A percentile compares a stretch with the other conserved stretches of the same genome.
Evolutionary conservation across 306 rosid species (phyloP).

Genomic region (Medicago truncatula): DNA sequence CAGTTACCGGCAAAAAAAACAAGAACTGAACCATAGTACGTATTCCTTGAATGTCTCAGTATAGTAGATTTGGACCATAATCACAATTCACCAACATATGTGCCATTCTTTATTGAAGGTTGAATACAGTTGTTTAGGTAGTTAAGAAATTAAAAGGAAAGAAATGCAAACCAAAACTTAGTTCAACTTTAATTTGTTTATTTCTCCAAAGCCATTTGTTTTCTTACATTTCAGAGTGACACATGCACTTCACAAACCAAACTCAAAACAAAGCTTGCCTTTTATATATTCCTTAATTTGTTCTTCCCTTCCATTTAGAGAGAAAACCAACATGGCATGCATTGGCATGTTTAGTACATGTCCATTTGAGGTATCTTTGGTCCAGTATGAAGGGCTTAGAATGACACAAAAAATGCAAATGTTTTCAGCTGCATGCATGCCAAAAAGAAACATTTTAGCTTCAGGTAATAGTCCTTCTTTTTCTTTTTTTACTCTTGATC

Average conservation of each 20-base stretch:
- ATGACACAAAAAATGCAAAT: conserved; percentile 41
- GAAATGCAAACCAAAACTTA: not conserved
- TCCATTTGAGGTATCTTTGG: conserved; percentile 49
- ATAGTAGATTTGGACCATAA: conserved; percentile 44
- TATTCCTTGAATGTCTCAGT: conserved; percentile 1
- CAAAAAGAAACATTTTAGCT: conserved; percentile 13
- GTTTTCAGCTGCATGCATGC: conserved; percentile 34
- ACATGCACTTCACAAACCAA: conserved; percentile 48
- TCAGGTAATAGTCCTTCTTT: conserved; percentile 39
- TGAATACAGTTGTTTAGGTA: conserved; percentile 40
- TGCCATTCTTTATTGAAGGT: conserved; percentile 24
- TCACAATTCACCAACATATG: conserved; percentile 39
- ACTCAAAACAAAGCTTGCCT: conserved; percentile 33
- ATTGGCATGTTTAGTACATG: conserved; percentile 44
- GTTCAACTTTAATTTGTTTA: not conserved
- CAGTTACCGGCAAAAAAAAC: no score
- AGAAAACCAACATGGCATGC: conserved; percentile 45
- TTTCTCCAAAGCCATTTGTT: conserved; percentile 49
- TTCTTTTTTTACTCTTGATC: not conserved
- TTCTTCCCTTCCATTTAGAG: not conserved
- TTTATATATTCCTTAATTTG: not conserved
- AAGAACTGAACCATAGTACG: not conserved
- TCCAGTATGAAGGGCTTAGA: conserved; percentile 53
- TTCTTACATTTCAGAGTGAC: not conserved
- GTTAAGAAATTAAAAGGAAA: conserved; percentile 49